Evolutionary conservation across 2,329 filamentous ascomycete species (phyloP).

Genomic region (Sclerotinia minor): DNA sequence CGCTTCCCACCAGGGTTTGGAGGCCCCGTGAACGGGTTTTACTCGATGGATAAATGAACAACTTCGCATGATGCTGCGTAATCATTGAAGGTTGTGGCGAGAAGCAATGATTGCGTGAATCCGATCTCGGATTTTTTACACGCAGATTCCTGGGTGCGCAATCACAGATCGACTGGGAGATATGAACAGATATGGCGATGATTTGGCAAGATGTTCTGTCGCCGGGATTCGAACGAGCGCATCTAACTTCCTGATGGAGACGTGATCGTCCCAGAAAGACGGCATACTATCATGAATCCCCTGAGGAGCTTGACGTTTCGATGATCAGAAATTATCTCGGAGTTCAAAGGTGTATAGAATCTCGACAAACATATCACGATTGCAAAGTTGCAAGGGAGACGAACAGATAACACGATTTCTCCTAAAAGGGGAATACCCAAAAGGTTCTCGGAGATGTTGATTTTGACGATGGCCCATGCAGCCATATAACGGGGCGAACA

Average conservation of each 20-base stretch:
- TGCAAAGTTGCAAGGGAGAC: background rate
- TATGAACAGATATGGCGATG: background rate
- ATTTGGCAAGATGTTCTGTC: background rate
- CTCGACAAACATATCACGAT: background rate
- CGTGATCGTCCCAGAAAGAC: constrained; percentile 11
- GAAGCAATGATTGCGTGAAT: background rate
- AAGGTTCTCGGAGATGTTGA: constrained; percentile 6
- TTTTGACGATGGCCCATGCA: constrained; percentile 12
- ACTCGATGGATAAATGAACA: background rate
- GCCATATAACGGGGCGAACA: constrained; percentile 10
- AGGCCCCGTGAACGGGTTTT: background rate
- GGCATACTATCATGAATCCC: background rate
- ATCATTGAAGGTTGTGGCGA: background rate
- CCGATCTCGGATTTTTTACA: background rate
- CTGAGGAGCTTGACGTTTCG: background rate
- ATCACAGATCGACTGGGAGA: background rate
- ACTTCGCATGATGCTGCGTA: background rate
- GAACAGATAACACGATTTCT: background rate
- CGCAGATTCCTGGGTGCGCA: background rate
- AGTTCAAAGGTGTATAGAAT: background rate
- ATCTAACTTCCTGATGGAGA: constrained; percentile 13
- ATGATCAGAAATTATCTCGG: background rate
- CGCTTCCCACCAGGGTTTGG: background rate
- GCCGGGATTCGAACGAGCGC: background rate
- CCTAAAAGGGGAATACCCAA: background rate